Conservation (phyloP, 768 basidiomycete species). For the Cystobasidium tubakii region DNA sequence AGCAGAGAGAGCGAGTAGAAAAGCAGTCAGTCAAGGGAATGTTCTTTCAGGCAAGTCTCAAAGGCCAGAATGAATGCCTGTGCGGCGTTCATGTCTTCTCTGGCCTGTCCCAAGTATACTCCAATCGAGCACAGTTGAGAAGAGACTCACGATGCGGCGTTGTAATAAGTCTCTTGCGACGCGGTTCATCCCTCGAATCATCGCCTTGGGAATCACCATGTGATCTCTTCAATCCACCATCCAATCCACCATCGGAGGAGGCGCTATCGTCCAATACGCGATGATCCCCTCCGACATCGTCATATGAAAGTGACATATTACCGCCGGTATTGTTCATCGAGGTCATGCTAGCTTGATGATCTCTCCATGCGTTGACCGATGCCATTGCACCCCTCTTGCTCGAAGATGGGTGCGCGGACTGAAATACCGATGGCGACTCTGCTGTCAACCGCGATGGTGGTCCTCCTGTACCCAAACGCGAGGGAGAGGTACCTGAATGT, state of each 20-base stretch:
- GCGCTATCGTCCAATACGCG: slow-evolving; percentile 8
- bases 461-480: background rate
- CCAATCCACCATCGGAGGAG: background rate
- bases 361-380: slow-evolving; percentile 24
- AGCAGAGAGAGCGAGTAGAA: too few species aligned
- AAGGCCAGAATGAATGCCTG: too few species aligned
- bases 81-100: too few species aligned
- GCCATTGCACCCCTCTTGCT: slow-evolving; percentile 1
- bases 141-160: slow-evolving; percentile 22
- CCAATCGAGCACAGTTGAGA: background rate
- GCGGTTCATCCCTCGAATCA: slow-evolving; percentile 7
- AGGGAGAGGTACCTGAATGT: background rate
- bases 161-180: slow-evolving; percentile 5
- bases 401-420: background rate
- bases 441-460: background rate
- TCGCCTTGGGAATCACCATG: background rate
- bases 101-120: background rate
- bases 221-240: slow-evolving; percentile 1
- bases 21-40: too few species aligned
- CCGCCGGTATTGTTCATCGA: background rate
- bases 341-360: slow-evolving; percentile 7
- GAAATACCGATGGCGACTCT: background rate
- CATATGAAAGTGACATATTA: background rate
- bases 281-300: background rate
- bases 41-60: too few species aligned